These are phyloP conservation scores for Globisporangium nagaii DNA, from an alignment of 352 stramenopile genomes.

Conservation along the genomic window DNA sequence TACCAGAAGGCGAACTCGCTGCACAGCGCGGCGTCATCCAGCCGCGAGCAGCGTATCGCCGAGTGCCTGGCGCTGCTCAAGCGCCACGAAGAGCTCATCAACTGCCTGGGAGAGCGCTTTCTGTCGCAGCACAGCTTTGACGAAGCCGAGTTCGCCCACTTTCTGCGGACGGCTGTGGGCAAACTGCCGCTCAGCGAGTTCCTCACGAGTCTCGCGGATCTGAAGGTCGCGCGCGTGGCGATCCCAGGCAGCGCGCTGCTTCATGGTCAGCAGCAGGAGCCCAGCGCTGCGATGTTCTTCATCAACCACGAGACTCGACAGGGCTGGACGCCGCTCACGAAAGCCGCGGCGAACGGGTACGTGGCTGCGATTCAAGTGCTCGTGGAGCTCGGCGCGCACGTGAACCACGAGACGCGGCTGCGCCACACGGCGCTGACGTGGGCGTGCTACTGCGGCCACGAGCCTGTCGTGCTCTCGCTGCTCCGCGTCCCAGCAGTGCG, in stretches of 20 bases:
- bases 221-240: conserved; percentile 7
- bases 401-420: conserved; percentile 49
- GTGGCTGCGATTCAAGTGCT: conserved; percentile 28
- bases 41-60: conserved; percentile 24
- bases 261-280: conserved; percentile 9
- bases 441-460: conserved; percentile 71
- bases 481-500: conserved; percentile 29
- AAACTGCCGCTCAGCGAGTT: conserved; percentile 22
- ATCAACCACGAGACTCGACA: conserved; percentile 49
- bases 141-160: conserved; percentile 29
- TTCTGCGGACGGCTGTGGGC: conserved; percentile 15
- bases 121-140: conserved; percentile 33
- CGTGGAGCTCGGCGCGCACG: conserved; percentile 31
- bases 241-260: neutral
- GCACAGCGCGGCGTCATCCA: conserved; percentile 24
- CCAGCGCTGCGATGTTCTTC: conserved; percentile 23
- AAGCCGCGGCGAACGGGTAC: conserved; percentile 52
- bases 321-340: conserved; percentile 68
- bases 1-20: conserved; percentile 28
- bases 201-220: conserved; percentile 10
- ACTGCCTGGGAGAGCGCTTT: conserved; percentile 18
- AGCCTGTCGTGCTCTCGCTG: conserved; percentile 44
- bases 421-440: conserved; percentile 70
- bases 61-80: conserved; percentile 33
- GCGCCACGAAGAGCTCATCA: conserved; percentile 27